These are phyloP conservation scores for Cutaneotrichosporon cyanovorans DNA, from an alignment of 1,284 basidiomycete genomes.

Conservation along the genomic window DNA sequence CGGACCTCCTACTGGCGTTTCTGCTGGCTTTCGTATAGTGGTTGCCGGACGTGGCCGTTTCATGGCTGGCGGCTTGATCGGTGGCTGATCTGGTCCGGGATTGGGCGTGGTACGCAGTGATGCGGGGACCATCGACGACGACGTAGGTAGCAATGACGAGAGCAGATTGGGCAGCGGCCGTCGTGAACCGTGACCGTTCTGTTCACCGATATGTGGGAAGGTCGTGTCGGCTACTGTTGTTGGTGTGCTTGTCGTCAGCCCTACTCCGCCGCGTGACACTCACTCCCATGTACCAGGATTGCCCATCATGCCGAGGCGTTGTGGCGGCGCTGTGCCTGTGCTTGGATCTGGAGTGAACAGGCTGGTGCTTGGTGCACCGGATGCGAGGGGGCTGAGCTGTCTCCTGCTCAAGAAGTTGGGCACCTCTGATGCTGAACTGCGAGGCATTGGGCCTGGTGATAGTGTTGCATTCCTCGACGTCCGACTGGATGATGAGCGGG, in stretches of 20 bases:
- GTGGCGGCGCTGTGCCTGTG: conserved; percentile 8
- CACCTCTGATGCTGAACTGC: conserved; percentile 35
- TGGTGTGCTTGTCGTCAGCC: conserved; percentile 25
- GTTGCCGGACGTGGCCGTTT: conserved; percentile 36
- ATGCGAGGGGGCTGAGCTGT: conserved; percentile 40
- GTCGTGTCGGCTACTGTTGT: conserved; percentile 32
- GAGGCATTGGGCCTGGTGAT: conserved; percentile 42
- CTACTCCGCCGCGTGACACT: conserved; percentile 7
- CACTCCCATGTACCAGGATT: conserved; percentile 30
- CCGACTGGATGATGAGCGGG: conserved; percentile 23
- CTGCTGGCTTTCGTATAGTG: conserved; percentile 1
- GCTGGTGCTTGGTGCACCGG: conserved; percentile 47
- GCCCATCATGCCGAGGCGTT: conserved; percentile 30
- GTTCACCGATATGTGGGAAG: conserved; percentile 26
- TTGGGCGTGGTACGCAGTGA: conserved; percentile 25
- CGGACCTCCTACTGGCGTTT: conserved; percentile 8
- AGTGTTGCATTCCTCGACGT: conserved; percentile 52
- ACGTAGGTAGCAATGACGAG: conserved; percentile 14
- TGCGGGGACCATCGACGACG: conserved; percentile 5
- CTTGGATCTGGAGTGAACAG: conserved; percentile 70
- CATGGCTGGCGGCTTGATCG: conserved; percentile 37
- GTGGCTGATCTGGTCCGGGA: conserved; percentile 5
- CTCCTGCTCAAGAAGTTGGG: conserved; percentile 51
- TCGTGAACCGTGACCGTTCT: conserved; percentile 11
- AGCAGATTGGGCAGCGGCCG: conserved; percentile 34